phyloP scores from a whole-genome alignment of 768 basidiomycete species.

The Trametes coccinea region DNA sequence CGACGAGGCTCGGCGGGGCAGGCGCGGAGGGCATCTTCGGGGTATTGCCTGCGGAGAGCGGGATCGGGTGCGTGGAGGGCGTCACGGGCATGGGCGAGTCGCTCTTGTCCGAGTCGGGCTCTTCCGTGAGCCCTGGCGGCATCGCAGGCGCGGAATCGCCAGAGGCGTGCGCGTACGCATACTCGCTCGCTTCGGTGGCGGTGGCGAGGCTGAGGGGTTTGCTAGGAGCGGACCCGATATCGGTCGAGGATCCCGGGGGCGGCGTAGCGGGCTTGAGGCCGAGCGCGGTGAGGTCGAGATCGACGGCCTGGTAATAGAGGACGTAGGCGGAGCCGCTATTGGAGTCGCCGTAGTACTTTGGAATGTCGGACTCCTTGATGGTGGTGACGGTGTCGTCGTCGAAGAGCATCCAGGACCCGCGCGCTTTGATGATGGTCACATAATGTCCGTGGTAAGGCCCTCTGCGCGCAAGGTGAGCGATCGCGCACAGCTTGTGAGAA shows the following conservation, averaged over 20 bases:
- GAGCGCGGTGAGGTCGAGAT: constrained; percentile 73
- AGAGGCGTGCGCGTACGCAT: constrained; percentile 7
- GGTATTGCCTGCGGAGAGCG: constrained; percentile 17
- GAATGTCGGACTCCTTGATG: constrained; percentile 87
- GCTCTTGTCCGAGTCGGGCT: constrained; percentile 23
- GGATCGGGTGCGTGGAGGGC: constrained; percentile 22
- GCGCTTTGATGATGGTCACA: constrained; percentile 88
- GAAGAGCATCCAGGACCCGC: constrained; percentile 83
- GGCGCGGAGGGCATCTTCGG: constrained; percentile 21
- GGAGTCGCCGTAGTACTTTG: constrained; percentile 92
- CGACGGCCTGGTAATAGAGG: constrained; percentile 93
- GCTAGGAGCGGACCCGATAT: constrained; percentile 14
- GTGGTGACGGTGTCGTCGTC: constrained; percentile 93
- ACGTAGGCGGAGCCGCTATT: constrained; percentile 91
- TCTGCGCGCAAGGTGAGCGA: constrained; percentile 40
- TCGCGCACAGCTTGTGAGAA: constrained; percentile 1
- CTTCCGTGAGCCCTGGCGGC: constrained; percentile 41
- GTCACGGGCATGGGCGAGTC: constrained; percentile 29
- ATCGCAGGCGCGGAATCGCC: constrained; percentile 28
- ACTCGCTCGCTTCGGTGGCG: constrained; percentile 10
- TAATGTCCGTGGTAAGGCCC: constrained; percentile 99
- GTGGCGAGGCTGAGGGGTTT: constrained; percentile 21
- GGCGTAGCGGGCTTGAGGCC: constrained; percentile 53
- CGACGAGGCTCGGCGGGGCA: constrained; percentile 10
- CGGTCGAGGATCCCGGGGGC: constrained; percentile 20